Evolutionary conservation across 768 basidiomycete species (phyloP), one percentile per base, ranked within the genome.

Genomic region (Gloeophyllum trabeum): DNA sequence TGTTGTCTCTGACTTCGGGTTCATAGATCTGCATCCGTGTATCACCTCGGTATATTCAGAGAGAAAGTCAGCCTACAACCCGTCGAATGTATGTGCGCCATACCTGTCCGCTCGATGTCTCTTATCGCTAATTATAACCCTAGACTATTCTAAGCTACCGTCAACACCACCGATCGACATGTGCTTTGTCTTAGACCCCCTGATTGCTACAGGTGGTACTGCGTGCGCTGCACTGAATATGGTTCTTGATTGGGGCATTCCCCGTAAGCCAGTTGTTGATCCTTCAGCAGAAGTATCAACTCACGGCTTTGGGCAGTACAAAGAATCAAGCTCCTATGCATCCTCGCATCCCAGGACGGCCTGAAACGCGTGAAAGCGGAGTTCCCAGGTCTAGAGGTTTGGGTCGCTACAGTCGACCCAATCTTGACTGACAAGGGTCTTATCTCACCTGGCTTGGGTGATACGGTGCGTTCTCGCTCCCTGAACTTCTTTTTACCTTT

Each of bases 181-280:
- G 30, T 79, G 91, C n/a, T 89, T 79, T 62, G 65, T 98, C 19
- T 69, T 97, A 23, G 94, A 98, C 51, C 94, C 94, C 14, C 63
- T 97, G 24, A 81, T 97, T 52, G 94, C 94, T 0, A 97, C 94
- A 2, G 94, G 92, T 40, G 87, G 90, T 7, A 97, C 94, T 3
- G 90, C 87, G 2, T 71, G 74, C 47, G 92, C 94, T 14, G 93
- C 93, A 6, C 58, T 97, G 43, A 54, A 72, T 40, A 97, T 96
- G 89, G 70, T 94, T 41, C 51, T 69, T 2, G 89, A 89, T 42
- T 89, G 86, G 87, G 86, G 87, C 22, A 70, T 88, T 50, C 67
- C 80, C 13, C 45, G 87, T 85, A 49, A 48, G 72, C 24, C 22
- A 21, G 39, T 40, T 37, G 14, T 34, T 14, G 37, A 16, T 10